Base-by-base conservation (phyloP, 75 land plant species). In the Pseudotsuga menziesii region DNA sequence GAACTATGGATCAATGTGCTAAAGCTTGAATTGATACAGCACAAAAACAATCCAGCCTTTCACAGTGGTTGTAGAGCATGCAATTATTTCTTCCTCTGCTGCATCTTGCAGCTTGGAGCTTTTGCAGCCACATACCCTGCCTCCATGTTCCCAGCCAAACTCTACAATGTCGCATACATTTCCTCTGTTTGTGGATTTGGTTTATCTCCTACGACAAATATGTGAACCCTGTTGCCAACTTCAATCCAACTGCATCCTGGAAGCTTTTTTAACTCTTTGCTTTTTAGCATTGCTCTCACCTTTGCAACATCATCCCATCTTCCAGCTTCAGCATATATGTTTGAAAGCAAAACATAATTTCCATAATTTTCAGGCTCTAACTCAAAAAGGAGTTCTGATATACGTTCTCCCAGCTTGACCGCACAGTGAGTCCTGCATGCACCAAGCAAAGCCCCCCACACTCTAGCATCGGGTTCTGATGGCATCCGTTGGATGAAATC, bases 381-480 rank as follows among this genome's bases (percentile, higher is more conserved):
- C 23, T 60, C n/a, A 60, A 60, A 60, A 19, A 60, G 23, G 6
- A 6, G 20, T 22, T 60, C 61, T 20, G 61, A 19, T 20, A 22
- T 6, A 20, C 23, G 8, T 22, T 60, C 22, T 20, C 61, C 61
- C 20, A 60, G 61, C 61, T 60, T 6, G 20, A 19, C 23, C 5
- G 20, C 61, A 60, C 61, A 19, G 23, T 60, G n/a, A 20, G 12
- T 60, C 23, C 61, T 60, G 61, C 61, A 19, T 19, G 61, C 61
- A 60, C 61, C 61, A 70, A 88, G 88, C 75, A 88, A 70, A 13
- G 90, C 85, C 35, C 88, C 88, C 90, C 90, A 88, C 2, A 85
- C 85, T 58, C 81, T 85, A 16, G 63, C 85, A 77, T 88, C 39
- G 4, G 85, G 88, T 27, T 83, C 72, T 72, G 79, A 41, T 16